phyloP scores from a whole-genome alignment of 495 filamentous ascomycete genomes.

The Trypethelium eluteriae region DNA sequence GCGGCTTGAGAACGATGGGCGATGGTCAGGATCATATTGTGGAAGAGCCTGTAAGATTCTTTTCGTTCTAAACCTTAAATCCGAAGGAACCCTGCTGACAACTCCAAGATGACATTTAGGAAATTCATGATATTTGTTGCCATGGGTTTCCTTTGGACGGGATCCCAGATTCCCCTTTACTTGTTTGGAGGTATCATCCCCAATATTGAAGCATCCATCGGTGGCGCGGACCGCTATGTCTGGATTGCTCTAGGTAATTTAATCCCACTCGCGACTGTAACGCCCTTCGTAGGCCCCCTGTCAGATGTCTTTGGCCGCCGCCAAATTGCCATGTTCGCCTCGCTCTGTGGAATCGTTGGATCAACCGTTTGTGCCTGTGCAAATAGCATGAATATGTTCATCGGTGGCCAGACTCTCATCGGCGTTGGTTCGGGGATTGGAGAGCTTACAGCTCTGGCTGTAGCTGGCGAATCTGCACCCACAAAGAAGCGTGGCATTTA shows the following conservation, averaged over 20 bases:
- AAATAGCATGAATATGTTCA: constrained; percentile 57
- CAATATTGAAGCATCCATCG: constrained; percentile 58
- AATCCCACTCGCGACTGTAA: constrained; percentile 58
- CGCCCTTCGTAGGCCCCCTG: constrained; percentile 63
- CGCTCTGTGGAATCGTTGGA: constrained; percentile 51
- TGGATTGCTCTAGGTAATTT: constrained; percentile 67
- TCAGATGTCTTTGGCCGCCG: constrained; percentile 64
- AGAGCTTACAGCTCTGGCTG: constrained; percentile 61
- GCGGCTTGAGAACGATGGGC: constrained; percentile 1
- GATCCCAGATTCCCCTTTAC: constrained; percentile 57
- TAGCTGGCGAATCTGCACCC: constrained; percentile 61
- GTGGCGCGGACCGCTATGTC: constrained; percentile 59
- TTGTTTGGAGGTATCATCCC: constrained; percentile 50
- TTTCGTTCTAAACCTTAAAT: background rate
- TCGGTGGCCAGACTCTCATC: constrained; percentile 58
- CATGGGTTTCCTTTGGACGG: constrained; percentile 61
- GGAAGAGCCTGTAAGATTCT: background rate
- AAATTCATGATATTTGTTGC: constrained; percentile 53
- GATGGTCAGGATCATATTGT: background rate
- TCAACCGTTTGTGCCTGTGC: constrained; percentile 61
- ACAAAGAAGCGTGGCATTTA: constrained; percentile 61
- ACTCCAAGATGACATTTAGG: constrained; percentile 47
- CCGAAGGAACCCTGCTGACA: background rate
- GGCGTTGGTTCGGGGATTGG: constrained; percentile 58
- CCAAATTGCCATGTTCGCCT: constrained; percentile 57